Percentiles rank a stretch among this genome's conserved stretches.
Evolutionary conservation across 2,329 filamentous ascomycete genomes (phyloP).

Genomic region (Teratosphaeria pseudoeucalypti): DNA sequence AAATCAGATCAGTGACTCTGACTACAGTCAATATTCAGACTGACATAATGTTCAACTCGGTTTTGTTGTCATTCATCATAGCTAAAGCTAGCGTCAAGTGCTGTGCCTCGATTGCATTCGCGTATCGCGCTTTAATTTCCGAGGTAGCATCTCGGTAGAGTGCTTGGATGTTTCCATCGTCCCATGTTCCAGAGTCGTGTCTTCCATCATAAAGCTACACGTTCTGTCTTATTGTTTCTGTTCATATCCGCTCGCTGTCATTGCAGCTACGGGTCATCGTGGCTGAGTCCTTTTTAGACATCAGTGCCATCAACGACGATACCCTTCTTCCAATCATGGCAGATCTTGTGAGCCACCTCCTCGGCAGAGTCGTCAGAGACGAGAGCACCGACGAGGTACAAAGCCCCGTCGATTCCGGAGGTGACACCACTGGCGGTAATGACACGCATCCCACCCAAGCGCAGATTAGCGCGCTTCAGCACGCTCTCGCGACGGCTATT

Average conservation of each 20-base stretch:
- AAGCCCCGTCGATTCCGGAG: constrained; percentile 69
- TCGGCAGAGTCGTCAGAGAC: constrained; percentile 66
- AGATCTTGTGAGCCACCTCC: constrained; percentile 64
- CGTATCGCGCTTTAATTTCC: background rate
- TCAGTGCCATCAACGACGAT: constrained; percentile 76
- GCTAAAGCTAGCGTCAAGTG: background rate
- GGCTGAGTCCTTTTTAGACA: constrained; percentile 47
- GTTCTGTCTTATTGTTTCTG: no score
- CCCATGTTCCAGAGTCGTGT: background rate
- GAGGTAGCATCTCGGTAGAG: background rate
- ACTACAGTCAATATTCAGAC: background rate
- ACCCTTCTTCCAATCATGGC: constrained; percentile 80
- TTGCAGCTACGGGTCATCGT: background rate
- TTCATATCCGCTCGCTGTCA: background rate
- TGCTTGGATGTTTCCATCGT: background rate
- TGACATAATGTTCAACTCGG: background rate
- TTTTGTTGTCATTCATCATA: background rate
- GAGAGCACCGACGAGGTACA: constrained; percentile 77
- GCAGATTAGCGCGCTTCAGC: constrained; percentile 64
- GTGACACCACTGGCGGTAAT: constrained; percentile 72
- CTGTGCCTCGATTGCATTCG: background rate
- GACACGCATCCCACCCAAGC: constrained; percentile 57
- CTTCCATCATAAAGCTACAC: background rate
- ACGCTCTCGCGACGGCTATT: constrained; percentile 70
- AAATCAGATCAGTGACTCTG: no score